These are phyloP conservation scores for Canna indica DNA, from an alignment of 176 grass and related monocot genomes.

Conservation along the genomic window DNA sequence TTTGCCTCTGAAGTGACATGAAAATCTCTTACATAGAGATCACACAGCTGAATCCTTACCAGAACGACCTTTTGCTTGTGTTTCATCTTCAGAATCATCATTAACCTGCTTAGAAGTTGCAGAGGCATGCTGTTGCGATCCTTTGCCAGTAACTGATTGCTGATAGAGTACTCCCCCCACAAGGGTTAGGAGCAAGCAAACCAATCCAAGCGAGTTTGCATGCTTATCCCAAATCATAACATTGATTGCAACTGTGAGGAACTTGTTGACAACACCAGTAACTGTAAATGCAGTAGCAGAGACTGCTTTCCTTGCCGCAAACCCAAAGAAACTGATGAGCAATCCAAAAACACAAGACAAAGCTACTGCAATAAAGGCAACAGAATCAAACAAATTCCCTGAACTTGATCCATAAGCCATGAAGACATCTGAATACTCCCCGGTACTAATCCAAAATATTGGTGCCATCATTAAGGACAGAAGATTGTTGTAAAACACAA, in stretches of 20 bases:
- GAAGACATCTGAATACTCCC: slow-evolving; percentile 18
- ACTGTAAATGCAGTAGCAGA: slow-evolving; percentile 25
- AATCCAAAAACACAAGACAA: slow-evolving; percentile 20
- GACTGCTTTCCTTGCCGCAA: slow-evolving; percentile 24
- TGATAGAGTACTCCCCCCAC: slow-evolving; percentile 21
- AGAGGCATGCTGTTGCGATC: not conserved
- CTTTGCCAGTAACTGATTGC: slow-evolving; percentile 7
- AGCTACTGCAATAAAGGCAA: slow-evolving; percentile 4
- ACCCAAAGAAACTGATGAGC: slow-evolving; percentile 21
- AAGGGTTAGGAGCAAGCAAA: slow-evolving; percentile 18
- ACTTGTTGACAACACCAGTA: slow-evolving; percentile 21
- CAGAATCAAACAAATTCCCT: not conserved
- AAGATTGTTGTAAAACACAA: slow-evolving; percentile 21
- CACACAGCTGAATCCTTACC: slow-evolving; percentile 5
- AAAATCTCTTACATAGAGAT: slow-evolving; percentile 7
- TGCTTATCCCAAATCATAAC: slow-evolving; percentile 24
- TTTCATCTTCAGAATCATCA: slow-evolving; percentile 11
- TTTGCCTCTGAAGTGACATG: not conserved
- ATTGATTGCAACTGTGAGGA: slow-evolving; percentile 21
- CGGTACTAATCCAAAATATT: slow-evolving; percentile 3
- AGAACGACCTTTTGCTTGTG: not conserved
- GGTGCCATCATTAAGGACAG: slow-evolving; percentile 21
- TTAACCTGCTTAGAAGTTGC: not conserved
- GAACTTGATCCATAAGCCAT: slow-evolving; percentile 3
- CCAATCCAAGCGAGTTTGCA: slow-evolving; percentile 9